Evolutionary conservation across 148 eudicot species (phyloP), one percentile per base, ranked within the genome.

Genomic region (Heliamphora exappendiculata): DNA sequence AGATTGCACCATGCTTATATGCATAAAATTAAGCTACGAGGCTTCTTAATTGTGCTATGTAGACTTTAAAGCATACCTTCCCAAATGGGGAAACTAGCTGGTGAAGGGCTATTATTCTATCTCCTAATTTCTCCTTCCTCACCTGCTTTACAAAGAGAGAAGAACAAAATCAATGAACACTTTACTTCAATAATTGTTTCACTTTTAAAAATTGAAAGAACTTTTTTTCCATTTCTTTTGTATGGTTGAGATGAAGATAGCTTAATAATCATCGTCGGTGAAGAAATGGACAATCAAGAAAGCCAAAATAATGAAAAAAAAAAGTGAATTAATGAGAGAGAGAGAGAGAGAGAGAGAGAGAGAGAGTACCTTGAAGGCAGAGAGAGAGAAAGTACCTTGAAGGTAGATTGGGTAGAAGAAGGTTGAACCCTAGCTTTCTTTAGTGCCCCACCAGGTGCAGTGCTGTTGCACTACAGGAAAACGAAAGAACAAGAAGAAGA

Each of bases 61-160:
- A 1, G 33, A 49, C 0, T 4, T 69, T 29, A 5, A 29, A 71
- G 68, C 36, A 20, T 91, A 91, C 97, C 93, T 91, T 91, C 42
- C 97, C 97, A 81, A 91, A 91, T 69, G 97, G 97, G 74, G 97
- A 91, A 68, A 91, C 97, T 55, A 91, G 80, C 85, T 91, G 93
- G 81, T 91, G 97, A 80, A 91, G 97, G 29, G 91, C 92, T 39
- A 92, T 89, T 78, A 91, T 85, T 79, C 93, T 83, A 68, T 91
- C 93, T 64, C 97, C 97, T 77, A 91, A 80, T 85, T 91, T 91
- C 81, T 91, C 97, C 82, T 91, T 91, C 81, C 97, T 85, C 79
- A 89, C 93, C 97, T 91, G 88, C 73, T 47, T 72, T 34, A 24
- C 72, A 50, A 72, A 42, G 33, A 66, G 57, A 50, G 20, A 49